phyloP scores from a whole-genome alignment of 768 basidiomycete species.

The Boletus rubropictus region DNA sequence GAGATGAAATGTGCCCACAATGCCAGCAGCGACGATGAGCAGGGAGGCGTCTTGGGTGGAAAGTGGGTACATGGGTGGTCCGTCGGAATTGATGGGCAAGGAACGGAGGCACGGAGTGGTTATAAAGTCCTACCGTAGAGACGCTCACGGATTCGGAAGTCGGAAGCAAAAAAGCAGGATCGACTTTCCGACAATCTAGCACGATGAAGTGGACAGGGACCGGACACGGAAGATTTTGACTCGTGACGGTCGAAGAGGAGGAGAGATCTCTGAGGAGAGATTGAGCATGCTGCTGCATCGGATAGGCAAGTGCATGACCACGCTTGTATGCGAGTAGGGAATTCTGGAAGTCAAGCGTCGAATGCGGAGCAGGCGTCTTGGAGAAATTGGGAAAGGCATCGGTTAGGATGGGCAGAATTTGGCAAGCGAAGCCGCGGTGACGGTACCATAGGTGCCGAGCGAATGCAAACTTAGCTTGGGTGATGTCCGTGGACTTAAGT shows the following conservation, averaged over 20 bases:
- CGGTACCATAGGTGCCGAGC: slow-evolving; percentile 33
- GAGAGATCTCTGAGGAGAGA: slow-evolving; percentile 18
- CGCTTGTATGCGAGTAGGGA: slow-evolving; percentile 2
- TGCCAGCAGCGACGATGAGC: slow-evolving; percentile 17
- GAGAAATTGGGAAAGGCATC: slow-evolving; percentile 29
- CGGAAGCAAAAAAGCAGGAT: slow-evolving; percentile 28
- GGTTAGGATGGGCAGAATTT: slow-evolving; percentile 25
- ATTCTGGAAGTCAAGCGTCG: slow-evolving; percentile 21
- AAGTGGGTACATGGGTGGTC: slow-evolving; percentile 16
- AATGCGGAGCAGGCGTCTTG: slow-evolving; percentile 22
- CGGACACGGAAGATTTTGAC: slow-evolving; percentile 19
- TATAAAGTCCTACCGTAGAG: slow-evolving; percentile 23
- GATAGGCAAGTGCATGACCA: slow-evolving; percentile 10
- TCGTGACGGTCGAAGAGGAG: no score
- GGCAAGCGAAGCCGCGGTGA: slow-evolving; percentile 35
- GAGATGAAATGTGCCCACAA: slow-evolving; percentile 16
- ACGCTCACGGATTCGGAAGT: slow-evolving; percentile 30
- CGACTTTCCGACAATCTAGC: slow-evolving; percentile 35
- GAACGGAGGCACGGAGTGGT: slow-evolving; percentile 10
- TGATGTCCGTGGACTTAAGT: slow-evolving; percentile 38
- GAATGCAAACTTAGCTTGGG: slow-evolving; percentile 24
- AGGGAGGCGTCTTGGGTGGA: slow-evolving; percentile 19
- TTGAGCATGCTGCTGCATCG: neutral
- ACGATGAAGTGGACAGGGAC: slow-evolving; percentile 16
- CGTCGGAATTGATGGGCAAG: slow-evolving; percentile 14